Percentiles rank a stretch among this genome's conserved stretches.
These are phyloP conservation scores for Malus hybrid DNA, from an alignment of 331 rosid genomes.

Conservation along the genomic window DNA sequence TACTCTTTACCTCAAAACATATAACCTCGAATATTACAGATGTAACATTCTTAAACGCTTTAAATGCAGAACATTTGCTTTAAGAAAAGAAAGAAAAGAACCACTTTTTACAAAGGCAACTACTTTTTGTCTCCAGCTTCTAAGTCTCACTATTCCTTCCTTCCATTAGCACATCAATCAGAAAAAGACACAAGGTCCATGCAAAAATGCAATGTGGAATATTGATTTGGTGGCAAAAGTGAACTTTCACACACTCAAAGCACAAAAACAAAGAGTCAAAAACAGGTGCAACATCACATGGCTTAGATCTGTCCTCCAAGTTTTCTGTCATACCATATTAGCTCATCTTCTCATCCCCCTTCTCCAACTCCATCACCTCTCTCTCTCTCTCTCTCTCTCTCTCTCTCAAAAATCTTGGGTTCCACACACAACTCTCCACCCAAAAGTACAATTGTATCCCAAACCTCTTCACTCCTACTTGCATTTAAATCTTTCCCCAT, in stretches of 20 bases:
- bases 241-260: conserved; percentile 20
- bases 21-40: no score
- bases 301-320: conserved; percentile 47
- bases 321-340: conserved; percentile 23
- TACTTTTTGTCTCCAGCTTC: neutral
- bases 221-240: conserved; percentile 17
- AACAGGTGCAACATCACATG: conserved; percentile 52
- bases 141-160: neutral
- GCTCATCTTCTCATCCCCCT: conserved; percentile 11
- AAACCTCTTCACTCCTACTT: conserved; percentile 24
- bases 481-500: neutral
- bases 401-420: no score
- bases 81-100: neutral
- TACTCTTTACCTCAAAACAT: no score
- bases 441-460: conserved; percentile 33
- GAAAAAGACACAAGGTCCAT: neutral
- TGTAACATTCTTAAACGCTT: no score
- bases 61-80: neutral
- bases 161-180: neutral
- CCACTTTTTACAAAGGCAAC: neutral
- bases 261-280: conserved; percentile 17
- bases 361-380: conserved; percentile 11
- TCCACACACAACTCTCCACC: conserved; percentile 18
- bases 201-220: neutral
- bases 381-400: neutral